A percentile compares a stretch with the other conserved stretches of the same genome.
These are phyloP conservation scores for Cryptococcus hybrid DNA, from an alignment of 1,284 basidiomycete species.

Conservation along the genomic window DNA sequence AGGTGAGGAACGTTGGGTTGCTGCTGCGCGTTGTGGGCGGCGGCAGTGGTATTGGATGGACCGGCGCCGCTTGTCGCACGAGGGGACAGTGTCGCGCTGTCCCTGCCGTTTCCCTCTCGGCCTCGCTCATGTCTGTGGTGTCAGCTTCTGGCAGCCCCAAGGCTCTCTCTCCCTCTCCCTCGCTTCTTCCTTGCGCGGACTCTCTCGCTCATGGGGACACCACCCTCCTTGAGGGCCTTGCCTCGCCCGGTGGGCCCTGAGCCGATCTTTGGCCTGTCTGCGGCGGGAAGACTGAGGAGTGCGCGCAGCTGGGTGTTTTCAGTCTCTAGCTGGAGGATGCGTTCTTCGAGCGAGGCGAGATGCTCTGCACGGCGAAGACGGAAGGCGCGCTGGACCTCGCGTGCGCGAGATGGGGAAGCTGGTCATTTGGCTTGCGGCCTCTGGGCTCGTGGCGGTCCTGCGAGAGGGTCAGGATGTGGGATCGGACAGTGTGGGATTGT, in stretches of 20 bases:
- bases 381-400: conserved; percentile 90
- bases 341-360: conserved; percentile 75
- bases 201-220: conserved; percentile 50
- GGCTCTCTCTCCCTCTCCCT: conserved; percentile 37
- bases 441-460: conserved; percentile 54
- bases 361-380: conserved; percentile 85
- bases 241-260: conserved; percentile 51
- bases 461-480: background rate
- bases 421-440: conserved; percentile 87
- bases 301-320: conserved; percentile 77
- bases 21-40: background rate
- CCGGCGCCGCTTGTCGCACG: too few species aligned
- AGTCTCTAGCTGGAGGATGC: conserved; percentile 77
- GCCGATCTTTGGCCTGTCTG: conserved; percentile 45
- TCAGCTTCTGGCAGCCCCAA: conserved; percentile 27
- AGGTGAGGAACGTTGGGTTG: conserved; percentile 1
- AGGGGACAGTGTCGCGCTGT: background rate
- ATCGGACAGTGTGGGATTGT: background rate
- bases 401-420: conserved; percentile 86
- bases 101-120: conserved; percentile 13
- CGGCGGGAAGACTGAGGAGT: conserved; percentile 69
- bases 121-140: conserved; percentile 15
- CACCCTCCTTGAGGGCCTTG: conserved; percentile 49
- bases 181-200: conserved; percentile 48
- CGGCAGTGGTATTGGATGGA: background rate